Evolutionary conservation across 192 early-diverging fungal species (phyloP), one percentile per base, ranked within the genome.

Genomic region (Thamnidium elegans): DNA sequence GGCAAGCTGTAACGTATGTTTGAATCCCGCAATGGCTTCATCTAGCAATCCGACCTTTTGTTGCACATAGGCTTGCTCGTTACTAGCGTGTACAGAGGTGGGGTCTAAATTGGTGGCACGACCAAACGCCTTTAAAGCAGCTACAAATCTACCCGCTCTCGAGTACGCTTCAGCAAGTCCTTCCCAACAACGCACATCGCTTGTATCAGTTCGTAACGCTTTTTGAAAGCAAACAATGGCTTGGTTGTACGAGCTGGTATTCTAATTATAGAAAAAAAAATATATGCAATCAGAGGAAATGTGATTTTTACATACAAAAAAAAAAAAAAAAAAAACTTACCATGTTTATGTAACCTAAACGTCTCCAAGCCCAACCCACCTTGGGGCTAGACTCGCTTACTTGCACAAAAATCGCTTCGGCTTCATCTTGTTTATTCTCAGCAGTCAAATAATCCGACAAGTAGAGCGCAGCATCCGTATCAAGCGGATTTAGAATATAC

Each of bases 191-290:
- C 53, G 63, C 0, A 78, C 55, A 63, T 91, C 82, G 3, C 81
- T 79, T 21, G 87, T 67, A 62, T 91, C 84, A 0, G 87, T 78
- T n/a, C 91, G 83, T 46, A 99, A 70, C 0, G 92, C 86, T 32
- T 79, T 88, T 76, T 95, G 95, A 66, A 99, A 94, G 4, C 84
- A 78, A 15, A 68, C 63, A 30, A 88, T 87, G 2, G 90, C 87
- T 1, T 81, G 79, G 5, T 77, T 66, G 69, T 78, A 77, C 42
- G 67, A 68, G n/a, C 60, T 65, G 48, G 48, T 68, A 60, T 26
- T 72, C 80, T 75, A 58, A 13, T 23, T 23, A 72, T 19, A 43
- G 11, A n/a, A n/a, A n/a, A n/a, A n/a, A n/a, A n/a, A n/a, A n/a
- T n/a, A n/a, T n/a, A n/a, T n/a, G n/a, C n/a, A n/a, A n/a, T n/a